A percentile compares a stretch with the other conserved stretches of the same genome.
phyloP scores from a whole-genome alignment of 2,329 filamentous ascomycete species.

The Paradendryphiella salina region DNA sequence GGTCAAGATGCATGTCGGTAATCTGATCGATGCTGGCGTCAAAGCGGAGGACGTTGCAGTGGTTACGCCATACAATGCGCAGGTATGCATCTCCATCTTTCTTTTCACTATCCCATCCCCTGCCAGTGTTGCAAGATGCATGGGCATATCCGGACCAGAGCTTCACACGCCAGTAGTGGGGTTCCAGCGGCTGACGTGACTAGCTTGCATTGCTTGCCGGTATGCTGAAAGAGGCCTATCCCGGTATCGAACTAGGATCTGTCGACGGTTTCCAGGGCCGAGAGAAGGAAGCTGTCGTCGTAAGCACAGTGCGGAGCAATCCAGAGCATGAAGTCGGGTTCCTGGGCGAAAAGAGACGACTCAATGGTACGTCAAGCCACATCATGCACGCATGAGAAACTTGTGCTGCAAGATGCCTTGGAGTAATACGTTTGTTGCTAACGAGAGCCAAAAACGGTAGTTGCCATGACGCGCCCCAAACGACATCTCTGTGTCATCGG shows the following conservation, averaged over 20 bases:
- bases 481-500: conserved; percentile 88
- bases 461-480: conserved; percentile 95
- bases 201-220: conserved; percentile 75
- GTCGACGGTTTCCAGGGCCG: conserved; percentile 97
- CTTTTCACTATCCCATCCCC: conserved; percentile 1
- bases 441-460: conserved; percentile 52
- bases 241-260: conserved; percentile 89
- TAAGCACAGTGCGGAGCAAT: conserved; percentile 94
- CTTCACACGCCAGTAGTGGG: not conserved
- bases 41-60: conserved; percentile 84
- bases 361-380: conserved; percentile 71
- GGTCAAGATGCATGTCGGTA: conserved; percentile 75
- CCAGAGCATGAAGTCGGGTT: conserved; percentile 86
- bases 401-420: not conserved
- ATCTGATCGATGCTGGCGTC: conserved; percentile 78
- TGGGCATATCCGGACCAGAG: not conserved
- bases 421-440: conserved; percentile 10
- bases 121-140: conserved; percentile 9
- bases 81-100: conserved; percentile 54
- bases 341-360: conserved; percentile 81
- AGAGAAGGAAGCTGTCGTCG: conserved; percentile 93
- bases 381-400: not conserved
- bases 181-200: conserved; percentile 14
- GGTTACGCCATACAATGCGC: conserved; percentile 95
- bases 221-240: conserved; percentile 77